These are phyloP conservation scores for Lepidium africanum DNA, from an alignment of 345 rosid genomes.

Conservation along the genomic window DNA sequence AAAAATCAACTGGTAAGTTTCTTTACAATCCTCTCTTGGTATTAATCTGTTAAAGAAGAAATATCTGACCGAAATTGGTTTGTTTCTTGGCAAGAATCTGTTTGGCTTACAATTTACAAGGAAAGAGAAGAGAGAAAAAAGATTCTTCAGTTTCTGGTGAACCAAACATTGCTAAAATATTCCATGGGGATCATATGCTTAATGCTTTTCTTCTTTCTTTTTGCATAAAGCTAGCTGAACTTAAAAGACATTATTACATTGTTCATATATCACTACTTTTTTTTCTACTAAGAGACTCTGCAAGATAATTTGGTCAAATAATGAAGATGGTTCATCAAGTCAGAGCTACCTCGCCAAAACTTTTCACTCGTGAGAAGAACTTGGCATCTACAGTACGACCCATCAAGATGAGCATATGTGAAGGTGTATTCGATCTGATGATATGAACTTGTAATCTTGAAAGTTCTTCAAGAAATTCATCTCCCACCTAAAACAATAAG, in stretches of 20 bases:
- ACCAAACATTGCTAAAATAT: constrained; percentile 4
- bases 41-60: not conserved
- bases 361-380: constrained; percentile 12
- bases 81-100: constrained; percentile 4
- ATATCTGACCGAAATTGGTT: not conserved
- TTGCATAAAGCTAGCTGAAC: not conserved
- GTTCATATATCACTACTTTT: not conserved
- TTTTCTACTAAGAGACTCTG: not conserved
- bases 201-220: not conserved
- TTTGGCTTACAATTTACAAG: not conserved
- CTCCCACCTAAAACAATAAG: not conserved
- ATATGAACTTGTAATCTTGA: constrained; percentile 28
- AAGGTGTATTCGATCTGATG: constrained; percentile 27
- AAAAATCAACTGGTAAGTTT: not conserved
- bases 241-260: not conserved
- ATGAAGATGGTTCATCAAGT: not conserved
- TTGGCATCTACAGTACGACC: constrained; percentile 14
- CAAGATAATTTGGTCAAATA: not conserved
- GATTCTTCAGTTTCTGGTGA: constrained; percentile 14
- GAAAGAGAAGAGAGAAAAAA: constrained; percentile 1
- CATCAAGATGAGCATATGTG: constrained; percentile 14
- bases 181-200: constrained; percentile 22
- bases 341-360: not conserved
- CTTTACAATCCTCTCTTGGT: constrained; percentile 2
- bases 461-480: constrained; percentile 21